Conservation (phyloP, 306 rosid species). For the Ormosia semicastrata region DNA sequence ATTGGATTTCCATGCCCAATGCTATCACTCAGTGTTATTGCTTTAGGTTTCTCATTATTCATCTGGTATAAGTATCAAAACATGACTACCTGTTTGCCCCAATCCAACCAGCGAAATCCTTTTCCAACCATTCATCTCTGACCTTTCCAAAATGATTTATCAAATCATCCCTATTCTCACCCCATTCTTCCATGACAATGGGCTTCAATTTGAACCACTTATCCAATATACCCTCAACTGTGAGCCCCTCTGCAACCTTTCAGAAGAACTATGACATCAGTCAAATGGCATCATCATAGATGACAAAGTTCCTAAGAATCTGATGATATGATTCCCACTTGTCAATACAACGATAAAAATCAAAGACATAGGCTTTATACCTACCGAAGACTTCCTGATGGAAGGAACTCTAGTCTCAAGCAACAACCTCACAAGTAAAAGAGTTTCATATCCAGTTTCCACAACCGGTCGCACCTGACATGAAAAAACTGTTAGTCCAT, state of each 20-base stretch:
- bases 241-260: slow-evolving; percentile 78
- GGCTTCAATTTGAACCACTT: slow-evolving; percentile 74
- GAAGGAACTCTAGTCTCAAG: slow-evolving; percentile 67
- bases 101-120: slow-evolving; percentile 72
- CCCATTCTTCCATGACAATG: slow-evolving; percentile 72
- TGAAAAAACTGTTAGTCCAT: not conserved
- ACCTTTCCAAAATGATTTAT: slow-evolving; percentile 72
- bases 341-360: not conserved
- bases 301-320: slow-evolving; percentile 24
- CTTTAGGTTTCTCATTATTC: not conserved
- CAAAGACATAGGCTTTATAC: slow-evolving; percentile 7
- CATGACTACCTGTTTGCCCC: slow-evolving; percentile 78
- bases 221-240: slow-evolving; percentile 76
- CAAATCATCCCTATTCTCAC: slow-evolving; percentile 62
- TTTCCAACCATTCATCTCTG: slow-evolving; percentile 88
- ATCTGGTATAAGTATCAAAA: not conserved
- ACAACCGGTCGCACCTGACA: slow-evolving; percentile 73
- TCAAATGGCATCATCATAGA: slow-evolving; percentile 18
- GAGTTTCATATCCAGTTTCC: slow-evolving; percentile 85
- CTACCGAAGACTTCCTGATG: slow-evolving; percentile 40
- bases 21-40: not conserved
- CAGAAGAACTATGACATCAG: slow-evolving; percentile 45
- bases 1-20: not conserved
- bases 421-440: slow-evolving; percentile 76
- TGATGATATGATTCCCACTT: slow-evolving; percentile 15